Base-by-base conservation (phyloP, 495 filamentous ascomycete genomes). In the Cercophora sp. region DNA sequence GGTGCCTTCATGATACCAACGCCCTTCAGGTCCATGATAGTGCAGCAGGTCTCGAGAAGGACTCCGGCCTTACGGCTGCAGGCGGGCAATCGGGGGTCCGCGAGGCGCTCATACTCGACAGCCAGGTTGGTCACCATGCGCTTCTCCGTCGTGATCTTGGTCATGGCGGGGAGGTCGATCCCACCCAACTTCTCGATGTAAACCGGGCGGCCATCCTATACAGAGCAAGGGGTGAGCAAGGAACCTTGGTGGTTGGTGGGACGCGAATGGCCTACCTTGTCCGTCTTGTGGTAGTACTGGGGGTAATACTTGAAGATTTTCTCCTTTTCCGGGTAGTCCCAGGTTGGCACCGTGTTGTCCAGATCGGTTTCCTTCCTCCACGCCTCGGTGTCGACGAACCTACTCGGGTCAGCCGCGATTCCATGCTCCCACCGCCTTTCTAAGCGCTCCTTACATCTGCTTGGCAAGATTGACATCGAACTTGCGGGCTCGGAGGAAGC, bases 281-380 rank as follows among this genome's bases (percentile, higher is more conserved):
- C 93, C 5, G 89, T 98, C 76, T 95, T 96, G 80, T 98, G 93
- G 70, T 98, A 98, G 77, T 93, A 98, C 76, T 98, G 93, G 3
- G 91, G 90, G 69, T 98, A 98, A 77, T 86, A 96, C 67, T 92
- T 73, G 75, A 91, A 93, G 39, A 98, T 80, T 63, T 90, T 62
- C 42, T 79, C 71, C 79, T 96, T 96, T 80, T 96, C 94, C 22
- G 73, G 77, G 70, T 96, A 96, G 32, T 91, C 83, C 76, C 95
- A 98, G 46, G 74, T 85, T 39, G 77, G 77, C 48, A 88, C 79
- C 15, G 92, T 80, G 34, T 94, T 79, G 69, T 96, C 90, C n/a
- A 95, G 89, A 45, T 84, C 82, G 63, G 62, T 69, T 15, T 91
- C 82, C 70, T 86, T 81, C 58, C 93, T 79, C 93, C 93, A 98